phyloP scores from a whole-genome alignment of 768 basidiomycete species.

The Naganishia randhawae region DNA sequence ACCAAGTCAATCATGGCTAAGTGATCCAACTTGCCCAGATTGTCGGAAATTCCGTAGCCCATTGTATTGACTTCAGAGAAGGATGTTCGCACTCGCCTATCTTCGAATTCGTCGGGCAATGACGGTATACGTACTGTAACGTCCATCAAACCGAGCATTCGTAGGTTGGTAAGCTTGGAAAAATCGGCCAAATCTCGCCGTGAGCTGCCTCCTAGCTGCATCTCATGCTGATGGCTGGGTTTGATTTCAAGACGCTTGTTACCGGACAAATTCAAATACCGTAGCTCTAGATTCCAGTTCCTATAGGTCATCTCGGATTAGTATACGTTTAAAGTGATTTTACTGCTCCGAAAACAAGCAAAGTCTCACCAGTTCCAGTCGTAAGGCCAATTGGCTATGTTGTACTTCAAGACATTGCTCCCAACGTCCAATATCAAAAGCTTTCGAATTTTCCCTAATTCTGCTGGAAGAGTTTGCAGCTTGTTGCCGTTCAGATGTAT shows the following conservation, averaged over 20 bases:
- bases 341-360: conserved; percentile 51
- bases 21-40: conserved; percentile 68
- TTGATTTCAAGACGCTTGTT: conserved; percentile 97
- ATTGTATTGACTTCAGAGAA: conserved; percentile 81
- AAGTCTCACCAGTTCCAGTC: conserved; percentile 85
- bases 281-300: conserved; percentile 88
- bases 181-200: conserved; percentile 69
- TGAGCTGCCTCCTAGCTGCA: conserved; percentile 46
- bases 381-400: conserved; percentile 96
- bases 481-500: conserved; percentile 91
- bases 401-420: conserved; percentile 89
- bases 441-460: conserved; percentile 74
- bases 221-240: conserved; percentile 58
- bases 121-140: conserved; percentile 65
- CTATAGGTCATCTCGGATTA: conserved; percentile 55
- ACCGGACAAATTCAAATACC: conserved; percentile 92
- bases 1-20: conserved; percentile 90
- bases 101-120: conserved; percentile 62
- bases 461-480: conserved; percentile 84
- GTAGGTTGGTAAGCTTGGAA: conserved; percentile 74
- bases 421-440: conserved; percentile 84
- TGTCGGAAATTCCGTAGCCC: conserved; percentile 95
- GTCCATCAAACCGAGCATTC: conserved; percentile 95
- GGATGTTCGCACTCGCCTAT: conserved; percentile 87
- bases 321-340: not conserved